Percentiles rank a stretch among this genome's conserved stretches.
Evolutionary conservation across 345 rosid genomes (phyloP).

Genomic region (Linum tenue): DNA sequence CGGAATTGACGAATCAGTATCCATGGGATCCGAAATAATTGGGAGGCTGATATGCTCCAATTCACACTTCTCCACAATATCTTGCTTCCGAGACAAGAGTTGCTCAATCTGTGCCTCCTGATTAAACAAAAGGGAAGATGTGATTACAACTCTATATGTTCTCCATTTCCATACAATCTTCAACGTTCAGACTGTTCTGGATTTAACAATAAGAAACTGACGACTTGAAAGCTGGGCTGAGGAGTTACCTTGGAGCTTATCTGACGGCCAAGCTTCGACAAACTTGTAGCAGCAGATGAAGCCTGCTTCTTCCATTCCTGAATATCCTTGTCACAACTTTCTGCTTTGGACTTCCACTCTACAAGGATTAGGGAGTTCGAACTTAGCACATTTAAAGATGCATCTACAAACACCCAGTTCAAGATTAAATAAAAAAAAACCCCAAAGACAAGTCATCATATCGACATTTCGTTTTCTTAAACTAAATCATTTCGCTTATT

Average conservation of each 20-base stretch:
- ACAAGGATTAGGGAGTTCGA: slow-evolving; percentile 18
- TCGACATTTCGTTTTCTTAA: too few relatives aligned
- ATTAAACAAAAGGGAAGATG: slow-evolving; percentile 18
- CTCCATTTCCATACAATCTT: not conserved
- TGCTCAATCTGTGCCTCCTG: slow-evolving; percentile 77
- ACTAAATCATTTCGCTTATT: too few relatives aligned
- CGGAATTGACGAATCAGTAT: slow-evolving; percentile 41
- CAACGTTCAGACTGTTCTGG: too few relatives aligned
- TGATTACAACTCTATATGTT: not conserved
- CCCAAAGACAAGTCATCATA: not conserved
- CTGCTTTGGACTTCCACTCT: slow-evolving; percentile 86
- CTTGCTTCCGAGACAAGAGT: slow-evolving; percentile 56
- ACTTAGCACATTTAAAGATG: not conserved
- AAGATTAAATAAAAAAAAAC: not conserved
- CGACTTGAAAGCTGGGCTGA: not conserved
- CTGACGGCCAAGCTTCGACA: slow-evolving; percentile 73
- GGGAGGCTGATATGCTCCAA: slow-evolving; percentile 76
- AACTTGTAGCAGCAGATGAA: slow-evolving; percentile 67
- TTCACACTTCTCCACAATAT: slow-evolving; percentile 75
- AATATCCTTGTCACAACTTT: slow-evolving; percentile 80
- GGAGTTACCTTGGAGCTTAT: slow-evolving; percentile 59
- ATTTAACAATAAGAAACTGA: not conserved
- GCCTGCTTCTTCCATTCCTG: slow-evolving; percentile 82
- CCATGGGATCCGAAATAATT: slow-evolving; percentile 59
- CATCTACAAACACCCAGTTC: not conserved